Evolutionary conservation across 768 basidiomycete genomes (phyloP).

Genomic region (Boletus reticulatus): DNA sequence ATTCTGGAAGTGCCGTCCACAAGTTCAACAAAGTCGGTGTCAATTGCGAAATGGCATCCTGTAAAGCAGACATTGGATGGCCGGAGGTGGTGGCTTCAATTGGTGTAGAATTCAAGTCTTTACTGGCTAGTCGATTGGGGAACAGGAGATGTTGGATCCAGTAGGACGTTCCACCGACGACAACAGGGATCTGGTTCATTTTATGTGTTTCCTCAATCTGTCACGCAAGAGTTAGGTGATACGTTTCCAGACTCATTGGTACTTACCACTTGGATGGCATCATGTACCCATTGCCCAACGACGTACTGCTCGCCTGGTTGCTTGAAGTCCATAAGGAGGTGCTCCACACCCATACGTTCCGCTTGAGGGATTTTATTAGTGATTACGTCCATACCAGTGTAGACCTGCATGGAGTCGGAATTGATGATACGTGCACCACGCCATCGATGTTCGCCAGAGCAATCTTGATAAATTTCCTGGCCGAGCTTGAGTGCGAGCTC

Average conservation of each 20-base stretch:
- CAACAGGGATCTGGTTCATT: slow-evolving; percentile 69
- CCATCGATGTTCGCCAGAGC: slow-evolving; percentile 38
- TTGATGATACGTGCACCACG: slow-evolving; percentile 79
- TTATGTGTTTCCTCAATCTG: slow-evolving; percentile 76
- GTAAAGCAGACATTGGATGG: slow-evolving; percentile 36
- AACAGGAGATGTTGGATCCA: slow-evolving; percentile 97
- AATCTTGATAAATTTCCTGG: slow-evolving; percentile 22
- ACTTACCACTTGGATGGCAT: slow-evolving; percentile 75
- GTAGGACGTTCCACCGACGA: slow-evolving; percentile 95
- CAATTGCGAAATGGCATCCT: slow-evolving; percentile 42
- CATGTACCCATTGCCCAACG: slow-evolving; percentile 84
- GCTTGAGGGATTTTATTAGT: slow-evolving; percentile 86
- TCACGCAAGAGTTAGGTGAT: background rate
- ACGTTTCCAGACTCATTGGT: background rate
- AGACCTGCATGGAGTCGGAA: slow-evolving; percentile 98
- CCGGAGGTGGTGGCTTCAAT: background rate
- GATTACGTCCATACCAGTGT: slow-evolving; percentile 85
- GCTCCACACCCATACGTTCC: slow-evolving; percentile 80
- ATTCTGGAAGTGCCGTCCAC: slow-evolving; percentile 56
- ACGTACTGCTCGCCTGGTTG: slow-evolving; percentile 84
- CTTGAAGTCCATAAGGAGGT: slow-evolving; percentile 88
- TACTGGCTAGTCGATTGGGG: slow-evolving; percentile 60
- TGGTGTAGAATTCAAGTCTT: slow-evolving; percentile 15
- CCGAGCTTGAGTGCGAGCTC: slow-evolving; percentile 72
- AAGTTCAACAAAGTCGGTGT: slow-evolving; percentile 47